Conservation (phyloP, 2,329 filamentous ascomycete species). For the Colletotrichum sp. region DNA sequence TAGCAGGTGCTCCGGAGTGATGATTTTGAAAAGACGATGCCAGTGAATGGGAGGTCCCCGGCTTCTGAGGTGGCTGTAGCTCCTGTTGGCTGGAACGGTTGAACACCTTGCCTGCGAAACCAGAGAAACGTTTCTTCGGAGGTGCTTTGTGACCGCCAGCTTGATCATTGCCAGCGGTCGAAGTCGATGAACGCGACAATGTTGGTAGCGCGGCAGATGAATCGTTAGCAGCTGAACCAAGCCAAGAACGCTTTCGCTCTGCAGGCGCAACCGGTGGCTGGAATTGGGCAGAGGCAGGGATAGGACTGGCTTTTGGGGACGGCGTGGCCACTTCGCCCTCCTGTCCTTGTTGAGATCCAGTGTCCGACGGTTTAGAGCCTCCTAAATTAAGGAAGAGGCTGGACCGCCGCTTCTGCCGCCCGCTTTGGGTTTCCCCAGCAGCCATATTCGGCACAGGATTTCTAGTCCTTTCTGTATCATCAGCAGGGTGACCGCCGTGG, state of each 20-base stretch:
- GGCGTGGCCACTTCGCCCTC: not conserved
- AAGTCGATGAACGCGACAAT: slow-evolving; percentile 29
- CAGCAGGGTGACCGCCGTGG: not conserved
- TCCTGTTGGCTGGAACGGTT: slow-evolving; percentile 26
- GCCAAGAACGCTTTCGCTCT: slow-evolving; percentile 45
- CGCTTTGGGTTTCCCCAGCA: slow-evolving; percentile 40
- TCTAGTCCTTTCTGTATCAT: slow-evolving; percentile 37
- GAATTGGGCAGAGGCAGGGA: slow-evolving; percentile 18
- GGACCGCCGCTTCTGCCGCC: slow-evolving; percentile 40
- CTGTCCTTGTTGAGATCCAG: slow-evolving; percentile 29
- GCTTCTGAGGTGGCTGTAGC: slow-evolving; percentile 13
- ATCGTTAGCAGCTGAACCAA: slow-evolving; percentile 30
- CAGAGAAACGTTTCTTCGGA: slow-evolving; percentile 53
- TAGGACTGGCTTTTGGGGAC: slow-evolving; percentile 23
- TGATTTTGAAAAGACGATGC: slow-evolving; percentile 25
- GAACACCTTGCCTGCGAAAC: slow-evolving; percentile 34
- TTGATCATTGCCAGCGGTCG: slow-evolving; percentile 25
- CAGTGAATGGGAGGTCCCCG: slow-evolving; percentile 25
- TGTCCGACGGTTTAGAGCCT: slow-evolving; percentile 23
- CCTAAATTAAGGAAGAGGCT: slow-evolving; percentile 42
- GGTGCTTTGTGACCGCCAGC: not conserved
- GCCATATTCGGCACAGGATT: slow-evolving; percentile 45
- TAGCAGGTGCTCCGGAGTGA: not conserved
- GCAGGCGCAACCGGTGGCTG: slow-evolving; percentile 23
- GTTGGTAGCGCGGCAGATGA: slow-evolving; percentile 3